Percentiles rank a stretch among this genome's conserved stretches.
phyloP scores from a whole-genome alignment of 805 yeast species.

The Teunomyces gatunensis region DNA sequence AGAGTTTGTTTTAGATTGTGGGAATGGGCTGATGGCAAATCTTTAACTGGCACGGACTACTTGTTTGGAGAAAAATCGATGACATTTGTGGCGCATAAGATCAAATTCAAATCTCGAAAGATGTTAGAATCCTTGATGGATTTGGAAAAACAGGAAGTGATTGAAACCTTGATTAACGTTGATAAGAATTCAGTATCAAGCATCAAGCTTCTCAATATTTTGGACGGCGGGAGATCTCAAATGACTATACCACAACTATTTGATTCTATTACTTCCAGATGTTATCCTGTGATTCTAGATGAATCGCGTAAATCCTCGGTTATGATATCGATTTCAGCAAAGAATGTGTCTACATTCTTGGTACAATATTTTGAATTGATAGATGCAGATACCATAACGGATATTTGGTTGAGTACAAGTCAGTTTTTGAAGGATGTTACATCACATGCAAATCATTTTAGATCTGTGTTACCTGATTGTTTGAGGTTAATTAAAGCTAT shows the following conservation, averaged over 20 bases:
- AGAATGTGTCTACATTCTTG: conserved; percentile 50
- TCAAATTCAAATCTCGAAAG: conserved; percentile 68
- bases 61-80: conserved; percentile 24
- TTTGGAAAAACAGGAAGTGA: conserved; percentile 68
- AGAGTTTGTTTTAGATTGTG: conserved; percentile 60
- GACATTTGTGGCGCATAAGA: conserved; percentile 47
- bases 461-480: conserved; percentile 48
- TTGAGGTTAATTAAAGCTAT: conserved; percentile 52
- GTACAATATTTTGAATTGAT: conserved; percentile 60
- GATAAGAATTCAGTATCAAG: conserved; percentile 14
- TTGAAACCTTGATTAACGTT: conserved; percentile 60
- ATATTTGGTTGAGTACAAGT: conserved; percentile 62
- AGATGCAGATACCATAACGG: conserved; percentile 76
- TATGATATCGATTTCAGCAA: conserved; percentile 45
- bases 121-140: conserved; percentile 62
- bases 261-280: conserved; percentile 50
- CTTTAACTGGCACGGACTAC: conserved; percentile 5
- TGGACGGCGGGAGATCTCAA: conserved; percentile 83
- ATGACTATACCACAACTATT: conserved; percentile 68
- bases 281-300: conserved; percentile 30
- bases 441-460: conserved; percentile 46
- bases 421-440: conserved; percentile 59
- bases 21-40: conserved; percentile 59
- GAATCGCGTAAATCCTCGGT: conserved; percentile 45
- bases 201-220: conserved; percentile 65